These are phyloP conservation scores for Globisporangium solare DNA, from an alignment of 352 stramenopile species.

Conservation along the genomic window DNA sequence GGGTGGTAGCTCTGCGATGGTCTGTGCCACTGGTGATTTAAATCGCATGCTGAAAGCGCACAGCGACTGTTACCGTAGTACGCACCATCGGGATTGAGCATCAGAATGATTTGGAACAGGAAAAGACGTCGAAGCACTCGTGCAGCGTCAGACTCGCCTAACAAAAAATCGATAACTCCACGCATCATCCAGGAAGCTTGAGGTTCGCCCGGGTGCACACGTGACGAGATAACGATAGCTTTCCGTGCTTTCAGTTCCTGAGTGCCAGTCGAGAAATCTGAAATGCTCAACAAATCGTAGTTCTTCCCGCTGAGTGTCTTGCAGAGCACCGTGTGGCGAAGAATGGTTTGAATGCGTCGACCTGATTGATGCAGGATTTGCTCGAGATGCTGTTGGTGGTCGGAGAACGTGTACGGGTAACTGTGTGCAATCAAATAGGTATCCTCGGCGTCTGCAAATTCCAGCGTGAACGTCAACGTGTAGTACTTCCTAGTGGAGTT, in stretches of 20 bases:
- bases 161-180: slow-evolving; percentile 88
- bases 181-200: slow-evolving; percentile 94
- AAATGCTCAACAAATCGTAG: slow-evolving; percentile 79
- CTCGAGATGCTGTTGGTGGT: slow-evolving; percentile 68
- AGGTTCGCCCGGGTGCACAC: slow-evolving; percentile 89
- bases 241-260: slow-evolving; percentile 31
- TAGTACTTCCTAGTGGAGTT: slow-evolving; percentile 45
- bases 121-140: slow-evolving; percentile 79
- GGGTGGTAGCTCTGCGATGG: slow-evolving; percentile 68
- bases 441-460: slow-evolving; percentile 71
- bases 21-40: slow-evolving; percentile 88
- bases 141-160: slow-evolving; percentile 54
- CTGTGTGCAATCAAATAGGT: slow-evolving; percentile 90
- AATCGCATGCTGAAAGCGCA: slow-evolving; percentile 70
- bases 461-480: slow-evolving; percentile 87
- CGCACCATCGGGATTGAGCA: slow-evolving; percentile 94
- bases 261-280: slow-evolving; percentile 32
- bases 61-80: slow-evolving; percentile 92
- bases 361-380: slow-evolving; percentile 19
- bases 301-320: slow-evolving; percentile 46
- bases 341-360: slow-evolving; percentile 14
- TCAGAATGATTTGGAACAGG: slow-evolving; percentile 90
- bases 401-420: slow-evolving; percentile 89
- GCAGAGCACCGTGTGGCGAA: slow-evolving; percentile 52
- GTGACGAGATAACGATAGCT: slow-evolving; percentile 77